Conservation (phyloP, 345 rosid species). For the Rhodamnia argentea region DNA sequence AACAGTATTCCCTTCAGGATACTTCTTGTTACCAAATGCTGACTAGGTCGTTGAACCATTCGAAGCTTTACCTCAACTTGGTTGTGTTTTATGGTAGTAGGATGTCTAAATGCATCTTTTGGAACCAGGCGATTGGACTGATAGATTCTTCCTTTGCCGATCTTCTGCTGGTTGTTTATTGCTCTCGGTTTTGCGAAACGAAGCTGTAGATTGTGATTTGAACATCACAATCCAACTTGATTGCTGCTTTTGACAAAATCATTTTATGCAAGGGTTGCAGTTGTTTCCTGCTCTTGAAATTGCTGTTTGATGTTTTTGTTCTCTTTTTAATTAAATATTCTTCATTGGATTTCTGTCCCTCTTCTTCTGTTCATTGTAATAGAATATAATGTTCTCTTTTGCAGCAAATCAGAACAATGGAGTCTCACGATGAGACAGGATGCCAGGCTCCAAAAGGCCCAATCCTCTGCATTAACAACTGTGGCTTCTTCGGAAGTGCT, state of each 20-base stretch:
- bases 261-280: background rate
- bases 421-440: slow-evolving; percentile 44
- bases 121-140: background rate
- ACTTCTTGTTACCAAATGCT: background rate
- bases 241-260: background rate
- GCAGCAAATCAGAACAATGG: slow-evolving; percentile 26
- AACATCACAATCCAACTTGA: background rate
- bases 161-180: background rate
- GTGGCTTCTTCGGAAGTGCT: slow-evolving; percentile 55
- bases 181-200: background rate
- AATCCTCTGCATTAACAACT: slow-evolving; percentile 36
- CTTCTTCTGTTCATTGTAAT: background rate
- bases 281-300: background rate
- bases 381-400: background rate
- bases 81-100: background rate
- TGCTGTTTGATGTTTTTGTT: background rate
- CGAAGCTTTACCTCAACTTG: background rate
- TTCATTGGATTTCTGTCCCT: background rate
- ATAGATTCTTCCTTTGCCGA: background rate
- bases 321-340: background rate
- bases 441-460: slow-evolving; percentile 43
- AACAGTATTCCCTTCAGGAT: background rate
- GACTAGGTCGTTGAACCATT: background rate
- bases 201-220: background rate
- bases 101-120: background rate